Evolutionary conservation across 768 basidiomycete genomes (phyloP).

Genomic region (Rhodotorula taiwanensis): DNA sequence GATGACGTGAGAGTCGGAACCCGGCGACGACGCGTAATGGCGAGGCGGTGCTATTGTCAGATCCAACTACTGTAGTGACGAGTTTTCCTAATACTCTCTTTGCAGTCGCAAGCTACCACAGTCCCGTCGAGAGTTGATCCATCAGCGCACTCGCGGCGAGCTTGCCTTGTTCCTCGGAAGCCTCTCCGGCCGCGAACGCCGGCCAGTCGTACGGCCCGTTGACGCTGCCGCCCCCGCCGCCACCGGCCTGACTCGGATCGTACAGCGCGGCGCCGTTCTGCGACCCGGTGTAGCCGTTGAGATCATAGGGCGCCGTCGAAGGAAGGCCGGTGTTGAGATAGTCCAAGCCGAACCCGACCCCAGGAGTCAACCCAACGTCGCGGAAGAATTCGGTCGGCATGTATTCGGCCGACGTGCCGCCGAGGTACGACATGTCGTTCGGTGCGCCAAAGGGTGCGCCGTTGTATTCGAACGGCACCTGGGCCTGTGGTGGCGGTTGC

Average conservation of each 20-base stretch:
- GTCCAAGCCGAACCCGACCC: too few species aligned
- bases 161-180: not conserved
- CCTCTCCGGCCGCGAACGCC: too few species aligned
- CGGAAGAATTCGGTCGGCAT: slow-evolving; percentile 10
- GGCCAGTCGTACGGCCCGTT: too few species aligned
- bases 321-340: too few species aligned
- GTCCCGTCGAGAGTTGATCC: slow-evolving; percentile 14
- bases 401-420: not conserved
- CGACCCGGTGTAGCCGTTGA: too few species aligned
- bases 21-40: not conserved
- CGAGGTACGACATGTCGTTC: not conserved
- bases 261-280: too few species aligned
- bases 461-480: too few species aligned
- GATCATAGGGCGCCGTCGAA: too few species aligned
- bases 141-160: slow-evolving; percentile 10
- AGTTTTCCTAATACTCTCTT: not conserved
- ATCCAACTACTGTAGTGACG: too few species aligned
- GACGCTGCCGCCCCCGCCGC: too few species aligned
- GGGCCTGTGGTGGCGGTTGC: too few species aligned
- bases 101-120: slow-evolving; percentile 8
- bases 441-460: too few species aligned
- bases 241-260: not conserved
- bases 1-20: not conserved
- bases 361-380: slow-evolving; percentile 1
- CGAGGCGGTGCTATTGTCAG: not conserved